Conservation (phyloP, 805 yeast genomes). For the Scheffersomyces lignosus region DNA sequence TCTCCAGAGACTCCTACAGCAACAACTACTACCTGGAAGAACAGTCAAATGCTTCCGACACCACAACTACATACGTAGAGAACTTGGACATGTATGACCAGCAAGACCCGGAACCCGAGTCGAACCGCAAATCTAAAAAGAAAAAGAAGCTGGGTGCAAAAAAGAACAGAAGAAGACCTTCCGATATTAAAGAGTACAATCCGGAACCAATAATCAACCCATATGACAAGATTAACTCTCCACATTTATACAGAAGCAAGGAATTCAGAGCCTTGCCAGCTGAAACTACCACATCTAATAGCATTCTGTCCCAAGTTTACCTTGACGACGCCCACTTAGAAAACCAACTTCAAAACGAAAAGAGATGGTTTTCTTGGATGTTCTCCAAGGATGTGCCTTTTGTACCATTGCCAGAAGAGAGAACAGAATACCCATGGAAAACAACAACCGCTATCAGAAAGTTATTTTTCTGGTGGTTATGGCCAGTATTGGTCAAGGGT, state of each 20-base stretch:
- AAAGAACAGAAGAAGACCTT: too few relatives aligned
- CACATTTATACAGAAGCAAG: background rate
- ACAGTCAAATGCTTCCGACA: constrained; percentile 8
- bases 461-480: constrained; percentile 40
- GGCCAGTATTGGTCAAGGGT: constrained; percentile 42
- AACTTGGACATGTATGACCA: constrained; percentile 7
- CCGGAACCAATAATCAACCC: background rate
- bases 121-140: background rate
- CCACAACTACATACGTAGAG: constrained; percentile 13
- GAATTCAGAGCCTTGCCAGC: background rate
- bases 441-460: constrained; percentile 38
- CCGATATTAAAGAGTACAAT: background rate
- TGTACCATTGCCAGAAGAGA: constrained; percentile 50
- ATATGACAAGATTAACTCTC: background rate
- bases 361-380: constrained; percentile 50
- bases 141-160: constrained; percentile 3
- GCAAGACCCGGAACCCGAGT: constrained; percentile 6
- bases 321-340: constrained; percentile 1
- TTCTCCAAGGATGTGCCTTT: constrained; percentile 52
- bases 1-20: constrained; percentile 4
- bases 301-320: constrained; percentile 10
- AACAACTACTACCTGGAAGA: constrained; percentile 3
- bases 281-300: background rate
- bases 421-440: constrained; percentile 50
- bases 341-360: constrained; percentile 34